phyloP scores from a whole-genome alignment of 2,329 filamentous ascomycete genomes.

The Ceratocystis colombiana region DNA sequence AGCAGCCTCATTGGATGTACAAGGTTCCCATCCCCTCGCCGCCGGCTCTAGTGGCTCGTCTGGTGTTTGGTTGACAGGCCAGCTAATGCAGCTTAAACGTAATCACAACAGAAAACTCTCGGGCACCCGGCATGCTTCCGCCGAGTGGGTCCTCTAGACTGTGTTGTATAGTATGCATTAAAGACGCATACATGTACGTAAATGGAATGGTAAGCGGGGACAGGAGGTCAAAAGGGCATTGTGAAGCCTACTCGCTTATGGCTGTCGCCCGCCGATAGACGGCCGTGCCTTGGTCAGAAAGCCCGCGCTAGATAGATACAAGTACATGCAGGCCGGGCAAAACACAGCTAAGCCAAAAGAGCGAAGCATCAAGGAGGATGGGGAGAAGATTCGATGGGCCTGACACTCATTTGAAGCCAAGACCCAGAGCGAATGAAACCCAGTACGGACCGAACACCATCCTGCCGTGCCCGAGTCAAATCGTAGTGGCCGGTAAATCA shows the following conservation, averaged over 20 bases:
- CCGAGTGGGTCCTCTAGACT: not conserved
- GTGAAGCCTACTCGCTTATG: no score
- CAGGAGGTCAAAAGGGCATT: no score
- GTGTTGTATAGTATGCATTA: not conserved
- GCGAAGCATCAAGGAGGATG: no score
- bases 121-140: not conserved
- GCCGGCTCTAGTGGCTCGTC: not conserved
- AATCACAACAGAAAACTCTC: not conserved
- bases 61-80: not conserved
- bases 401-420: not conserved
- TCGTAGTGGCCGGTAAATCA: not conserved
- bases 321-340: no score
- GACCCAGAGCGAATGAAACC: not conserved
- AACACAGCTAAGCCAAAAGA: no score
- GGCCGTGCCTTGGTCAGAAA: no score
- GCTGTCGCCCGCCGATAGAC: no score
- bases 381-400: no score
- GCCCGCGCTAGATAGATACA: no score
- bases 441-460: not conserved
- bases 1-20: not conserved
- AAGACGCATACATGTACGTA: not conserved
- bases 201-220: no score
- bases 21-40: not conserved
- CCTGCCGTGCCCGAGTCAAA: not conserved
- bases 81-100: conserved; percentile 6